Base-by-base conservation (phyloP, 1,284 basidiomycete species). In the Fomes fomentarius region DNA sequence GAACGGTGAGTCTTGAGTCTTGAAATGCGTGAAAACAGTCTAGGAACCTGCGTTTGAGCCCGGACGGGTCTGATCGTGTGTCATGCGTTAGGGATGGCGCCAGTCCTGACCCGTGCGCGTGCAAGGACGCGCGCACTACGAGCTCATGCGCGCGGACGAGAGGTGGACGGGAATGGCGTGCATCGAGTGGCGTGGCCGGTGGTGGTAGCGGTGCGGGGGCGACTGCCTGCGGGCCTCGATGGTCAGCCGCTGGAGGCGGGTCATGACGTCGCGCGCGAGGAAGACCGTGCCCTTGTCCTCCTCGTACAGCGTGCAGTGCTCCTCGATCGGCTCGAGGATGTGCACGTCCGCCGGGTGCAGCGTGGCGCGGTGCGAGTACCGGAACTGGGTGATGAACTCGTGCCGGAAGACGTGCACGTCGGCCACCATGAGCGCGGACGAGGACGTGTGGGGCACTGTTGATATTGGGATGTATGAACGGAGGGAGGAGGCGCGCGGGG, bases 271-370 rank as follows among this genome's bases (percentile, higher is more conserved):
- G 57, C 76, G 79, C 10, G 84, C 80, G 41, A 87, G 73, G 66
- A 84, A 87, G 25, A 87, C 84, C 10, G 78, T 83, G 55, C 77
- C 85, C 53, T 74, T 81, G 33, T 87, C 84, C 61, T 82, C 79
- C 62, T 88, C 85, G 60, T 86, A 84, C 24, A 75, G 76, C 41
- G 78, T 73, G 44, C 74, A 67, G 26, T 68, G 68, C 19, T 79
- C 78, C 47, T 79, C 76, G 46, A 87, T 79, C 25, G 71, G 65
- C 66, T 84, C 80, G 44, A 86, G 70, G 58, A 87, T 76, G 59
- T 72, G 74, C 25, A 88, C 73, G 60, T 87, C 74, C 6, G 68
- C 63, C 25, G 73, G 71, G 57, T 74, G 73, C 25, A 76, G 58
- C 26, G 63, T 61, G n/a, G 71, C 63, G 44, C 63, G 61, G 57